Percentiles rank a stretch among this genome's conserved stretches.
Conservation (phyloP, 2,329 filamentous ascomycete genomes). For the Hymenoscyphus occultus region DNA sequence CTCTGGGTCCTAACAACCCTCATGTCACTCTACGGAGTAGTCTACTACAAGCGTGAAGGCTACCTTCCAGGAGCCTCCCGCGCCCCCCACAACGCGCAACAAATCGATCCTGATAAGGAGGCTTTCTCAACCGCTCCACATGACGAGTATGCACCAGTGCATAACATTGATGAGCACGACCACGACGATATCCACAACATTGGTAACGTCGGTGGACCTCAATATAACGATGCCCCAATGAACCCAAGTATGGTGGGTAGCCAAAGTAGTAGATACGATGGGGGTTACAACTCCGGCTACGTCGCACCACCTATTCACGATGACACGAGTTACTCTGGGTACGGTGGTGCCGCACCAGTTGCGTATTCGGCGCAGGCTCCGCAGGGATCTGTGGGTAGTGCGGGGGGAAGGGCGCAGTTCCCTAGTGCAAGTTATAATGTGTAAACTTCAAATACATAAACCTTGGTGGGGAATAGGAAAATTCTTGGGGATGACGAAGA, state of each 20-base stretch:
- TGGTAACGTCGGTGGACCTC: constrained; percentile 10
- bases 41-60: constrained; percentile 61
- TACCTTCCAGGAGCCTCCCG: constrained; percentile 50
- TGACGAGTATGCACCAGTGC: constrained; percentile 63
- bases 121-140: constrained; percentile 67
- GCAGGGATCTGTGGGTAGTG: constrained; percentile 8
- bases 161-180: constrained; percentile 40
- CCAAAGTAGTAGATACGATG: constrained; percentile 18
- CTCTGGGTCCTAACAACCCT: constrained; percentile 52
- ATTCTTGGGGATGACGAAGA: too few relatives aligned
- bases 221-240: constrained; percentile 12
- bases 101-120: constrained; percentile 67
- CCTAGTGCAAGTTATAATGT: constrained; percentile 52
- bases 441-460: constrained; percentile 10
- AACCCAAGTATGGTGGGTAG: constrained; percentile 14
- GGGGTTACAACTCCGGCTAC: constrained; percentile 26
- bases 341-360: constrained; percentile 17
- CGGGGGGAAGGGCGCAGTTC: constrained; percentile 43
- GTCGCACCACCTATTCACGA: constrained; percentile 38
- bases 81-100: constrained; percentile 35
- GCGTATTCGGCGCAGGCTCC: constrained; percentile 4
- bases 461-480: neutral
- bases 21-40: constrained; percentile 57
- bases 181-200: constrained; percentile 22
- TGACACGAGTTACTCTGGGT: constrained; percentile 40